Percentiles rank a stretch among this genome's conserved stretches.
phyloP scores from a whole-genome alignment of 306 rosid genomes.

The Elaeagnus macrophylla region DNA sequence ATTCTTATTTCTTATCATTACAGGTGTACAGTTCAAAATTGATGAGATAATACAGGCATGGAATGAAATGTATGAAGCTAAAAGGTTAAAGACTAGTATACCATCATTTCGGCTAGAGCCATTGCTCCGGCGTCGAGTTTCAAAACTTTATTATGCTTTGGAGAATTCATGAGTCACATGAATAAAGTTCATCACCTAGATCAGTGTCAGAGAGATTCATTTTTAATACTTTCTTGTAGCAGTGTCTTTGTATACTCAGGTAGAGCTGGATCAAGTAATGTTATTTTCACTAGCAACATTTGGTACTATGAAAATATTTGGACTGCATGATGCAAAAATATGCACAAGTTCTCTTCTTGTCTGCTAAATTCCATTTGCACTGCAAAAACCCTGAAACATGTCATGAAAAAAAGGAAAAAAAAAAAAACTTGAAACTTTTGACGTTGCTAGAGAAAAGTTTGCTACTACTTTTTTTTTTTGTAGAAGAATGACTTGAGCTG shows the following conservation, averaged over 20 bases:
- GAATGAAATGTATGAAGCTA: slow-evolving; percentile 88
- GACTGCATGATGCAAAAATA: too few relatives aligned
- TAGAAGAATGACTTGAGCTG: too few relatives aligned
- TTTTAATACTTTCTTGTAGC: slow-evolving; percentile 20
- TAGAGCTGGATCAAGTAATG: slow-evolving; percentile 2
- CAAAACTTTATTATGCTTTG: slow-evolving; percentile 56
- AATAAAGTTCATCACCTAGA: slow-evolving; percentile 11
- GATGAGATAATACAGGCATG: slow-evolving; percentile 84
- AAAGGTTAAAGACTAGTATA: slow-evolving; percentile 55
- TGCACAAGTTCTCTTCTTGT: too few relatives aligned
- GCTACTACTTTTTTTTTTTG: too few relatives aligned
- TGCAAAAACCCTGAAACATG: too few relatives aligned
- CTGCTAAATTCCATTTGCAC: too few relatives aligned
- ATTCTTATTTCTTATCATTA: slow-evolving; percentile 7
- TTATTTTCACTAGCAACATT: too few relatives aligned
- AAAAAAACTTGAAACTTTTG: too few relatives aligned
- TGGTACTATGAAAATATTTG: too few relatives aligned
- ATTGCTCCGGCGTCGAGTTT: slow-evolving; percentile 63
- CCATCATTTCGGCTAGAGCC: slow-evolving; percentile 80
- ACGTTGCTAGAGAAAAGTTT: too few relatives aligned
- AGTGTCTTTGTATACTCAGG: slow-evolving; percentile 30
- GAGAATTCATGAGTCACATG: slow-evolving; percentile 43
- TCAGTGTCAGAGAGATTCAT: slow-evolving; percentile 13
- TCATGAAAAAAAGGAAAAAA: too few relatives aligned
- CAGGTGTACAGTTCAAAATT: slow-evolving; percentile 74